A percentile compares a stretch with the other conserved stretches of the same genome.
These are phyloP conservation scores for Lonicera japonica DNA, from an alignment of 129 eudicot genomes.

Conservation along the genomic window DNA sequence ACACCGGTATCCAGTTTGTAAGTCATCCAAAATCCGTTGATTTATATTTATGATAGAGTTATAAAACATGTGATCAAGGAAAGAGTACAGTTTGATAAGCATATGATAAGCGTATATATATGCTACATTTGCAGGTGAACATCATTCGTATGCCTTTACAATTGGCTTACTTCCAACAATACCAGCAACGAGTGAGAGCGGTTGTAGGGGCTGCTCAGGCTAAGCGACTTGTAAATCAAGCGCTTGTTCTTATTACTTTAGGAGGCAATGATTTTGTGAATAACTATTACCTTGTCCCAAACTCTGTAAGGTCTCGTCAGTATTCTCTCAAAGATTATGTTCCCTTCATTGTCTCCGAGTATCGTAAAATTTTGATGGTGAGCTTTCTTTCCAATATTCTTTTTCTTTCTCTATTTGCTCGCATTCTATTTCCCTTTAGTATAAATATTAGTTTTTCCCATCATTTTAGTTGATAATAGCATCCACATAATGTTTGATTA, in stretches of 20 bases:
- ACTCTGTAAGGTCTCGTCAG: slow-evolving; percentile 54
- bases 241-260: slow-evolving; percentile 44
- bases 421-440: no score
- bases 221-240: slow-evolving; percentile 30
- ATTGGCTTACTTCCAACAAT: slow-evolving; percentile 43
- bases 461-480: no score
- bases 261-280: slow-evolving; percentile 90
- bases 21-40: no score
- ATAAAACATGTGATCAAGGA: no score
- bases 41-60: no score
- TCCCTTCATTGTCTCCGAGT: slow-evolving; percentile 49
- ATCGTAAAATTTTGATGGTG: slow-evolving; percentile 48
- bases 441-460: no score
- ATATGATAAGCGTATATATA: not conserved
- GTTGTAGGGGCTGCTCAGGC: slow-evolving; percentile 38
- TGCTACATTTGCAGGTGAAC: slow-evolving; percentile 35
- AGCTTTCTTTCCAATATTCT: not conserved
- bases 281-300: slow-evolving; percentile 59
- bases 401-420: not conserved
- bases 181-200: slow-evolving; percentile 42
- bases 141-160: slow-evolving; percentile 44
- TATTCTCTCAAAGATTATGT: slow-evolving; percentile 42
- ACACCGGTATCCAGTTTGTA: slow-evolving; percentile 73
- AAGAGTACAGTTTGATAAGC: no score
- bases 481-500: no score